Evolutionary conservation across 805 yeast genomes (phyloP).

Genomic region (Saccharomyces paradoxus): DNA sequence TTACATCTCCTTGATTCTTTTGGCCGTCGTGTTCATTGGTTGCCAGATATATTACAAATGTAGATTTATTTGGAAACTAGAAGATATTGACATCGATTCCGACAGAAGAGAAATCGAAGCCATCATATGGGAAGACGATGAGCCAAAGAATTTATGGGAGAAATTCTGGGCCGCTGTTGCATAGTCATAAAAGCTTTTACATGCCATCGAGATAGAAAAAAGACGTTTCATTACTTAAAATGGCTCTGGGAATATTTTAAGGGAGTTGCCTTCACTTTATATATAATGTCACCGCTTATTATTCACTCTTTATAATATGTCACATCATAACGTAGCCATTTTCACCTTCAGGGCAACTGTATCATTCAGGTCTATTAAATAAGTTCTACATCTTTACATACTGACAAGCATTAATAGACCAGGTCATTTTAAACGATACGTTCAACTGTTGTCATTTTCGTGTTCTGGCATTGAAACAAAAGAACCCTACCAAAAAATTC

Average conservation of each 20-base stretch:
- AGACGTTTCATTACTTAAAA: background rate
- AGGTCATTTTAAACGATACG: background rate
- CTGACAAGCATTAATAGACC: background rate
- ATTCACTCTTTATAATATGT: background rate
- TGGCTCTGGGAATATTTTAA: background rate
- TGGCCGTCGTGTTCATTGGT: slow-evolving; percentile 42
- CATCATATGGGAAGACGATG: slow-evolving; percentile 45
- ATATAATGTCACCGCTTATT: background rate
- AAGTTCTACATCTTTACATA: background rate
- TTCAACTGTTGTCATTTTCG: background rate
- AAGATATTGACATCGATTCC: slow-evolving; percentile 55
- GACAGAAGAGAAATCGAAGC: slow-evolving; percentile 57
- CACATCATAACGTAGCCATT: background rate
- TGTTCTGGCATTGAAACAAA: background rate
- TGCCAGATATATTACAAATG: slow-evolving; percentile 45
- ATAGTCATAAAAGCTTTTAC: slow-evolving; percentile 4
- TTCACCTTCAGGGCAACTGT: background rate
- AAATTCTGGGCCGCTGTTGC: slow-evolving; percentile 41
- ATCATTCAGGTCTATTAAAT: background rate
- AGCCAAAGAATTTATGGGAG: slow-evolving; percentile 44
- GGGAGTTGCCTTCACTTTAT: background rate
- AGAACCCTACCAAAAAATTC: background rate
- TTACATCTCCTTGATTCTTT: slow-evolving; percentile 54
- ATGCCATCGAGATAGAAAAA: background rate
- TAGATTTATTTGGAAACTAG: slow-evolving; percentile 39